Conservation (phyloP, 306 rosid species). For the Quercus suber region DNA sequence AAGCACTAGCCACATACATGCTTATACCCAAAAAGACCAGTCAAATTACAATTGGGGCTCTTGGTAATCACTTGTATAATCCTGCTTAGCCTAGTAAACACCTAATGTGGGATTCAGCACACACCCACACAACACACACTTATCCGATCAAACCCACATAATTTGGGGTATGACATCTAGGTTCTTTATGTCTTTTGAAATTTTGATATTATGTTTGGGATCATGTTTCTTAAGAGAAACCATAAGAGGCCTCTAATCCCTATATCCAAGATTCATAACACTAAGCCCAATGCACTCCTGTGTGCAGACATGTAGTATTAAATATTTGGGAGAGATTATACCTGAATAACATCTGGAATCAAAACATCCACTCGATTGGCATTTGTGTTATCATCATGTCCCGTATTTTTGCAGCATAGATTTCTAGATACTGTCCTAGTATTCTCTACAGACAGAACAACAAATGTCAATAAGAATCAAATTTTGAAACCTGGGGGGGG, state of each 20-base stretch:
- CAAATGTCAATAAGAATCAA: constrained; percentile 15
- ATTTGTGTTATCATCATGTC: constrained; percentile 30
- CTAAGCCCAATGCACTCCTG: neutral
- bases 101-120: too few relatives aligned
- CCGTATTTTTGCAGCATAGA: constrained; percentile 70
- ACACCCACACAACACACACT: too few relatives aligned
- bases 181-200: too few relatives aligned
- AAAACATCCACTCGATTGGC: constrained; percentile 71
- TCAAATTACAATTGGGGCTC: too few relatives aligned
- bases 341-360: constrained; percentile 96
- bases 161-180: neutral
- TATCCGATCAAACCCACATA: too few relatives aligned
- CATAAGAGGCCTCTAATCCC: too few relatives aligned
- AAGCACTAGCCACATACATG: too few relatives aligned
- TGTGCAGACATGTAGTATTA: neutral
- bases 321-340: constrained; percentile 15
- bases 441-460: constrained; percentile 59
- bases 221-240: too few relatives aligned
- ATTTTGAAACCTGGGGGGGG: neutral
- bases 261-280: neutral
- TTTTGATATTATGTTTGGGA: too few relatives aligned
- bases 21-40: too few relatives aligned
- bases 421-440: constrained; percentile 84
- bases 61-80: too few relatives aligned
- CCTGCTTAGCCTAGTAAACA: too few relatives aligned